These are phyloP conservation scores for Theobroma cacao DNA, from an alignment of 345 rosid species.

Conservation along the genomic window DNA sequence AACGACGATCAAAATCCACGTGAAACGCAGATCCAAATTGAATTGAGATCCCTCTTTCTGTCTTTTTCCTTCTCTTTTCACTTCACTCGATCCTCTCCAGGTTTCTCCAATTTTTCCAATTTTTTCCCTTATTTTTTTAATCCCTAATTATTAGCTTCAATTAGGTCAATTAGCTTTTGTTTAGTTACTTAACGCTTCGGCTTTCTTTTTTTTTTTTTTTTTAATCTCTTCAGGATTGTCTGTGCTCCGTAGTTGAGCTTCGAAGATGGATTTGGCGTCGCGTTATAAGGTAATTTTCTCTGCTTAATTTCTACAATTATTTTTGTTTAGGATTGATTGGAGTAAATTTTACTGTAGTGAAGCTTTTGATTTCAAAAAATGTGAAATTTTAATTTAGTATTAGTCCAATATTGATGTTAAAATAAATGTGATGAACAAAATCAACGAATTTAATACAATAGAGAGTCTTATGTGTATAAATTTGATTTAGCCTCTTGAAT, in stretches of 20 bases:
- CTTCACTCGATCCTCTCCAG: neutral
- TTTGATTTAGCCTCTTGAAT: neutral
- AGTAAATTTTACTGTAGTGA: neutral
- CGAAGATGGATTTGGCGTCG: slow-evolving; percentile 80
- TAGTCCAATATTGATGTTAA: neutral
- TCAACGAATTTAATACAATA: neutral
- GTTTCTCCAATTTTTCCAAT: neutral
- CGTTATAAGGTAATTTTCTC: slow-evolving; percentile 67
- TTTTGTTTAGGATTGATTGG: neutral
- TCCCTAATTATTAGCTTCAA: neutral
- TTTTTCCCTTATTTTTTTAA: neutral
- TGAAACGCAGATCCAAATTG: slow-evolving; percentile 6
- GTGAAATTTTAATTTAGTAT: neutral
- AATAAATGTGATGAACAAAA: neutral
- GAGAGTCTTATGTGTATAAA: neutral
- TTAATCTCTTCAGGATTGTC: slow-evolving; percentile 31
- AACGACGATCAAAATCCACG: slow-evolving; percentile 10
- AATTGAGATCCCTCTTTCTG: neutral
- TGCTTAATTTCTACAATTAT: neutral
- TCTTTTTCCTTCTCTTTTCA: neutral
- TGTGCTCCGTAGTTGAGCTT: slow-evolving; percentile 5
- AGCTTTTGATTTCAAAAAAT: neutral
- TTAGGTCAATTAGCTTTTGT: neutral
- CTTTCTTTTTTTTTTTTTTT: neutral
- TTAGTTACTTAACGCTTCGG: neutral